Percentiles rank a stretch among this genome's conserved stretches.
phyloP scores from a whole-genome alignment of 2,329 filamentous ascomycete genomes.

The Zasmidium cellare region DNA sequence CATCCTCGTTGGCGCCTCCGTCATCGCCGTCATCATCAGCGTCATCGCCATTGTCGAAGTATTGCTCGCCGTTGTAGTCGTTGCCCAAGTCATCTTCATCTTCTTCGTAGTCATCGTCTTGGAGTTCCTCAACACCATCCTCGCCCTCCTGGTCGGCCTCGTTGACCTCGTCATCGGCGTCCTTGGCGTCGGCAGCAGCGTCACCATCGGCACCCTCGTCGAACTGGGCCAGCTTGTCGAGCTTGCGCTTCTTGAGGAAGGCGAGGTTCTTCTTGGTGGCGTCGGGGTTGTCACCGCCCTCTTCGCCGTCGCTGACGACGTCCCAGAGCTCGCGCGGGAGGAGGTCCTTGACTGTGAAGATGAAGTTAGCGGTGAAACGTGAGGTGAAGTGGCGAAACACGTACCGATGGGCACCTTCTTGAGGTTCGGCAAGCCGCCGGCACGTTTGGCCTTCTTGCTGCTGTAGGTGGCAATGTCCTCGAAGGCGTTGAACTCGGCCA shows the following conservation, averaged over 20 bases:
- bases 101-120: conserved; percentile 52
- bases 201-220: conserved; percentile 22
- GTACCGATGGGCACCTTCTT: conserved; percentile 43
- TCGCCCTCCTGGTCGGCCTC: conserved; percentile 59
- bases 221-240: conserved; percentile 26
- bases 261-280: conserved; percentile 21
- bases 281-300: conserved; percentile 11
- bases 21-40: conserved; percentile 41
- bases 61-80: conserved; percentile 55
- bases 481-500: conserved; percentile 57
- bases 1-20: conserved; percentile 23
- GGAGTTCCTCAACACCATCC: conserved; percentile 18
- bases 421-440: conserved; percentile 46
- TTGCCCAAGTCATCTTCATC: conserved; percentile 60
- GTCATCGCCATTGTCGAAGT: conserved; percentile 45
- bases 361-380: neutral
- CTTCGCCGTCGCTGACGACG: conserved; percentile 36
- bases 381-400: neutral
- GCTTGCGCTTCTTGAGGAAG: conserved; percentile 23
- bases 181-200: conserved; percentile 10
- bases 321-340: conserved; percentile 48
- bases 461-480: conserved; percentile 48
- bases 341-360: conserved; percentile 48
- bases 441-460: conserved; percentile 36
- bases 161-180: conserved; percentile 57